These are phyloP conservation scores for Arthromyces matolae DNA, from an alignment of 768 basidiomycete genomes.

Conservation along the genomic window DNA sequence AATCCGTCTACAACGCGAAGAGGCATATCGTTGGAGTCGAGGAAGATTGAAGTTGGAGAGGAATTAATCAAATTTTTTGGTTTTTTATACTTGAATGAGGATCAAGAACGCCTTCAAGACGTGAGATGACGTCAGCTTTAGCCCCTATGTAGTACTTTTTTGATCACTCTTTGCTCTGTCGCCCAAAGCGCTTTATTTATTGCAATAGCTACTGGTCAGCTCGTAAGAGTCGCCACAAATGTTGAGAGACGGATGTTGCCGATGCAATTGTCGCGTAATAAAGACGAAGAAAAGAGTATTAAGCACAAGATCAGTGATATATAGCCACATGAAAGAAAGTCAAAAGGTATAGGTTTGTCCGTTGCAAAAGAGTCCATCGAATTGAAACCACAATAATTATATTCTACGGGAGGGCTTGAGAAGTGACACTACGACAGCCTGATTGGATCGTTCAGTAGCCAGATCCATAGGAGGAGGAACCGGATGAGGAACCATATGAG, in stretches of 20 bases:
- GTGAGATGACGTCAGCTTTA: not conserved
- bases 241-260: constrained; percentile 15
- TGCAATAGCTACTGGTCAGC: constrained; percentile 1
- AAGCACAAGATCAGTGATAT: constrained; percentile 33
- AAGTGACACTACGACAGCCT: constrained; percentile 25
- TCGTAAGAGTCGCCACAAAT: constrained; percentile 2
- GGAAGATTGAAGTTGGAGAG: not conserved
- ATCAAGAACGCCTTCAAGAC: not conserved
- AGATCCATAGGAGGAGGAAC: constrained; percentile 13
- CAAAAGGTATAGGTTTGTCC: constrained; percentile 34
- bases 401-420: constrained; percentile 34
- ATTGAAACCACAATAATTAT: constrained; percentile 16
- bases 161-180: constrained; percentile 3
- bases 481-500: constrained; percentile 26
- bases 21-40: constrained; percentile 40
- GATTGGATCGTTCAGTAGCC: constrained; percentile 27
- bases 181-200: constrained; percentile 20
- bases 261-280: constrained; percentile 29
- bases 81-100: no score
- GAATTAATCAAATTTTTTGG: no score
- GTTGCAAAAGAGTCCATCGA: constrained; percentile 20
- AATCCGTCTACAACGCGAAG: constrained; percentile 36
- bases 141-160: not conserved
- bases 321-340: constrained; percentile 36
- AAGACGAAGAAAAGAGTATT: constrained; percentile 36